A percentile compares a stretch with the other conserved stretches of the same genome.
Evolutionary conservation across 2,329 filamentous ascomycete species (phyloP).

Genomic region (Aspergillus novofumigatus): DNA sequence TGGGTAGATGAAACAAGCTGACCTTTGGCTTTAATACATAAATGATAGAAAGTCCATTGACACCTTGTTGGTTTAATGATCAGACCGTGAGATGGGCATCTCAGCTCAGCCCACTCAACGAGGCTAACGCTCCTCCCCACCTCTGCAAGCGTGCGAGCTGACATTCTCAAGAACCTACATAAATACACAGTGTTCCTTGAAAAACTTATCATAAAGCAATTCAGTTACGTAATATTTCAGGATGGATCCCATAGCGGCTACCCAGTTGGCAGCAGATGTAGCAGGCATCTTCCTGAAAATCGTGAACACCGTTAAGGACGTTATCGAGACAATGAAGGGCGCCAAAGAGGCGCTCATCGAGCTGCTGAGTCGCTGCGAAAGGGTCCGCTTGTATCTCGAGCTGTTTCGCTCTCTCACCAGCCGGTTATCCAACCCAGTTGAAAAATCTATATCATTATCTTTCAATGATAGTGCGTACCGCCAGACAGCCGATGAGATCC

Average conservation of each 20-base stretch:
- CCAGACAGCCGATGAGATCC: background rate
- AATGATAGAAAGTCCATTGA: background rate
- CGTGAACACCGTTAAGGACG: background rate
- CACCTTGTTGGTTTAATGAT: background rate
- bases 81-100: background rate
- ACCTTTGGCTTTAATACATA: background rate
- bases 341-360: background rate
- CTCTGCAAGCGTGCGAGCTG: background rate
- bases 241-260: constrained; percentile 4
- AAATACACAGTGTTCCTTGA: background rate
- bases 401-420: background rate
- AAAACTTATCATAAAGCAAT: background rate
- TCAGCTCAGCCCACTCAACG: background rate
- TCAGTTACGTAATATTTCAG: background rate
- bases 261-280: background rate
- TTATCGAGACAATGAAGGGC: constrained; percentile 3
- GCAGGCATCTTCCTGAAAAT: constrained; percentile 1
- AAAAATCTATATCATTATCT: background rate
- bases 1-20: background rate
- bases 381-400: background rate
- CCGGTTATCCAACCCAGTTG: background rate
- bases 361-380: background rate
- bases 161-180: background rate
- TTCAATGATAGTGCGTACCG: constrained; percentile 1
- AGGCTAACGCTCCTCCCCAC: background rate